phyloP scores from a whole-genome alignment of 2,329 filamentous ascomycete species.

The Epichloe sp. region DNA sequence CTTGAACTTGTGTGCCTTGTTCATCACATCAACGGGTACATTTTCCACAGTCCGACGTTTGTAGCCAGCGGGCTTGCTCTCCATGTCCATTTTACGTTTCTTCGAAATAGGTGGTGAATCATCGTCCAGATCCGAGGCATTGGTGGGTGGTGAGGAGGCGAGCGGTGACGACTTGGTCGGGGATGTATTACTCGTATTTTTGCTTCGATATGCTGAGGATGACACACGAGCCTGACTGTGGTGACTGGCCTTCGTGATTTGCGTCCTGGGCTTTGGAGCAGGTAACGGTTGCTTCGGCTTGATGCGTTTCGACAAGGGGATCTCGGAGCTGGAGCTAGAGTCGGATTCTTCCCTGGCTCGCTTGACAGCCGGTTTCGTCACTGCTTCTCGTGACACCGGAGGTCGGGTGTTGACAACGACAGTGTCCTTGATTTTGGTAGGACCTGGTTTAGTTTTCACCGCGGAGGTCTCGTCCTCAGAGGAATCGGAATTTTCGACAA shows the following conservation, averaged over 20 bases:
- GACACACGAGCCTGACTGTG: constrained; percentile 24
- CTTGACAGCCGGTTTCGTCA: constrained; percentile 29
- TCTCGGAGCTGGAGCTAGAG: constrained; percentile 47
- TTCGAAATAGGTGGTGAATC: constrained; percentile 19
- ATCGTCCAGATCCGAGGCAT: constrained; percentile 48
- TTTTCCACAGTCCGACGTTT: constrained; percentile 19
- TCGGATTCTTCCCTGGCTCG: constrained; percentile 39
- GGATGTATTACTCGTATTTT: constrained; percentile 40
- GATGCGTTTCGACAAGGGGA: constrained; percentile 43
- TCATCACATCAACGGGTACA: constrained; percentile 30
- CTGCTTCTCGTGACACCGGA: constrained; percentile 17
- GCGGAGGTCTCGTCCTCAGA: constrained; percentile 34
- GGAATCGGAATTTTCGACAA: constrained; percentile 42
- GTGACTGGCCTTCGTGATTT: constrained; percentile 35
- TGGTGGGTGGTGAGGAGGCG: constrained; percentile 52
- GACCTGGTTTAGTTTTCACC: constrained; percentile 16
- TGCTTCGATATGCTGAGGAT: constrained; percentile 26
- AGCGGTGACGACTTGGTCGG: constrained; percentile 51
- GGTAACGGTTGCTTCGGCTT: constrained; percentile 33
- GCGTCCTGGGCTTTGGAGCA: constrained; percentile 25
- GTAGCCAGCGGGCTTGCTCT: constrained; percentile 11
- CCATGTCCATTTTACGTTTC: constrained; percentile 29
- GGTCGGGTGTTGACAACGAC: constrained; percentile 21
- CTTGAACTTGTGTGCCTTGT: constrained; percentile 43
- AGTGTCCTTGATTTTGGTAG: constrained; percentile 19